A percentile compares a stretch with the other conserved stretches of the same genome.
Evolutionary conservation across 352 stramenopile species (phyloP).

Genomic region (Phytopythium delawarense): DNA sequence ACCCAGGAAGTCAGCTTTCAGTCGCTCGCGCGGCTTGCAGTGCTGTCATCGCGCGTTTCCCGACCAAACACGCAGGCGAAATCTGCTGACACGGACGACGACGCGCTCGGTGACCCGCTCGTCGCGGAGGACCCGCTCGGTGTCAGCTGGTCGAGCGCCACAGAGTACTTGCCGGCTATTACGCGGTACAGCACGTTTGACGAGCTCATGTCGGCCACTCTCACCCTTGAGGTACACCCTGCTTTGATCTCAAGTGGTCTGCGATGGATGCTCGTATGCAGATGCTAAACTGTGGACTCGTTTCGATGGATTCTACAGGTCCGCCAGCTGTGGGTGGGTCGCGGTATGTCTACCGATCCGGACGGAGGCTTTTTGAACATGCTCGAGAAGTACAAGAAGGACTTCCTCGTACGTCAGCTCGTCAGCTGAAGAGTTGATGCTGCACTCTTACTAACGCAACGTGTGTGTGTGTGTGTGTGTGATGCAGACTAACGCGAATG

Average conservation of each 20-base stretch:
- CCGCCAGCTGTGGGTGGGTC: slow-evolving; percentile 72
- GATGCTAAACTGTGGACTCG: not conserved
- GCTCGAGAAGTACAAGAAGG: slow-evolving; percentile 85
- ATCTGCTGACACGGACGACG: slow-evolving; percentile 36
- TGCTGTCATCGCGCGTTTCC: slow-evolving; percentile 78
- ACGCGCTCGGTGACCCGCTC: slow-evolving; percentile 40
- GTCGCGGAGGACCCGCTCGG: slow-evolving; percentile 74
- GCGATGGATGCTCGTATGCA: not conserved
- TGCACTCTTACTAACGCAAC: slow-evolving; percentile 8
- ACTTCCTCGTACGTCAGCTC: slow-evolving; percentile 39
- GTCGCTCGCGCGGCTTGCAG: slow-evolving; percentile 73
- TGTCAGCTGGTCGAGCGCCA: slow-evolving; percentile 63
- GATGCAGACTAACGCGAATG: slow-evolving; percentile 29
- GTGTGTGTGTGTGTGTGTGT: not conserved
- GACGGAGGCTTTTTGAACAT: slow-evolving; percentile 78
- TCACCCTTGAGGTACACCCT: slow-evolving; percentile 73
- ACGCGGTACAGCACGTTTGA: slow-evolving; percentile 88
- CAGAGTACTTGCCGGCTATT: slow-evolving; percentile 73
- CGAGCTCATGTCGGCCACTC: slow-evolving; percentile 86
- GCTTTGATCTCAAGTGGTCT: not conserved
- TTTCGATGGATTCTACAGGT: slow-evolving; percentile 30
- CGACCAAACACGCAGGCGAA: slow-evolving; percentile 59
- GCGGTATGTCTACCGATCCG: slow-evolving; percentile 78
- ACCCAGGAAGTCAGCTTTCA: slow-evolving; percentile 87
- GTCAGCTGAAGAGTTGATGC: not conserved